Conservation (phyloP, 2,329 filamentous ascomycete genomes). For the Trichoderma polysporum region DNA sequence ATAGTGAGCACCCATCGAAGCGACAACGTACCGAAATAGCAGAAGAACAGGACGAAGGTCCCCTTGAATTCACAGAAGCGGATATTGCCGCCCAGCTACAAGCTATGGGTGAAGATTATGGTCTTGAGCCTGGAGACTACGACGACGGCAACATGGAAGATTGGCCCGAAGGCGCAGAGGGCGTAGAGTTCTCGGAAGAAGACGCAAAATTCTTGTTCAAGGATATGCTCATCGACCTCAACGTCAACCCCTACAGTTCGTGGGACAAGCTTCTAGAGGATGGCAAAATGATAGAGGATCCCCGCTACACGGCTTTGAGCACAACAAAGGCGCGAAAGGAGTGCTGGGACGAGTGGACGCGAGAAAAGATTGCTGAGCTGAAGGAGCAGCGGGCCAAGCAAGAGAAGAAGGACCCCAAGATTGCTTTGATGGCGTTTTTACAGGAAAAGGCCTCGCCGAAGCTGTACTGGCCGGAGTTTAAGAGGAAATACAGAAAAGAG, state of each 20-base stretch:
- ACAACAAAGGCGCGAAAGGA: slow-evolving; percentile 82
- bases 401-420: slow-evolving; percentile 77
- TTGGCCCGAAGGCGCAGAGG: slow-evolving; percentile 71
- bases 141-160: slow-evolving; percentile 61
- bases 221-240: slow-evolving; percentile 79
- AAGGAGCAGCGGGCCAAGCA: slow-evolving; percentile 71
- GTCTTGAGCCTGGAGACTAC: slow-evolving; percentile 73
- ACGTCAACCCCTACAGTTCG: slow-evolving; percentile 81
- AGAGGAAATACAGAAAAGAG: slow-evolving; percentile 83
- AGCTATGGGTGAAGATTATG: slow-evolving; percentile 84
- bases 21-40: slow-evolving; percentile 54
- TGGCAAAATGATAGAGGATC: slow-evolving; percentile 77
- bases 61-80: slow-evolving; percentile 85
- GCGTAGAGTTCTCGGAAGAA: slow-evolving; percentile 67
- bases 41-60: slow-evolving; percentile 45
- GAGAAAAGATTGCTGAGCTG: slow-evolving; percentile 69
- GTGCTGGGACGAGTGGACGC: slow-evolving; percentile 80
- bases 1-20: slow-evolving; percentile 55
- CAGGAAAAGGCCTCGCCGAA: slow-evolving; percentile 82
- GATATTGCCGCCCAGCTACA: slow-evolving; percentile 92
- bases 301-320: slow-evolving; percentile 77
- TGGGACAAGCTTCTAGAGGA: slow-evolving; percentile 91
- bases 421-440: slow-evolving; percentile 79
- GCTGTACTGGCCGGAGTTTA: slow-evolving; percentile 97
- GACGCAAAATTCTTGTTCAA: slow-evolving; percentile 79